Conservation (phyloP, 1,284 basidiomycete genomes). For the Paramarasmius palmivorus region DNA sequence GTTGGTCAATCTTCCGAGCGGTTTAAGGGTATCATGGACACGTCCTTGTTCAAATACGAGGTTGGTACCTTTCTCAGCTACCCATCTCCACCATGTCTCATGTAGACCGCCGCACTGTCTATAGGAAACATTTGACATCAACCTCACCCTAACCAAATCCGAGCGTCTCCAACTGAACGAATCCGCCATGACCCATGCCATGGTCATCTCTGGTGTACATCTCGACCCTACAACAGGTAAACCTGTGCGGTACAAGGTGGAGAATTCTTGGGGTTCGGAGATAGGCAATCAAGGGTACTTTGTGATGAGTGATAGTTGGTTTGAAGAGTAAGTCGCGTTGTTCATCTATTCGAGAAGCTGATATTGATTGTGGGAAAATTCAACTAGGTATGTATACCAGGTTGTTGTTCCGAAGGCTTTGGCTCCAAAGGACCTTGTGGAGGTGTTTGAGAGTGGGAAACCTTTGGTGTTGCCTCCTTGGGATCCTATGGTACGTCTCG, state of each 20-base stretch:
- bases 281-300: constrained; percentile 88
- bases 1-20: constrained; percentile 79
- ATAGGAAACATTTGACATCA: constrained; percentile 60
- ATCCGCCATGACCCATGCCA: constrained; percentile 89
- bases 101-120: too few relatives aligned
- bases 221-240: constrained; percentile 68
- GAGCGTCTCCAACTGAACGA: constrained; percentile 83
- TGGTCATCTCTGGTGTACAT: constrained; percentile 94
- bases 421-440: constrained; percentile 77
- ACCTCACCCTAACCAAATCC: constrained; percentile 74
- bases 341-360: constrained; percentile 8
- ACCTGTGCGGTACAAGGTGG: constrained; percentile 88
- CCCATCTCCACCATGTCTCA: constrained; percentile 7
- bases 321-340: constrained; percentile 70
- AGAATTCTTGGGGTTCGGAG: constrained; percentile 92
- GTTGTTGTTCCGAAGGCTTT: constrained; percentile 82
- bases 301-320: constrained; percentile 92
- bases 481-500: constrained; percentile 82
- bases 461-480: constrained; percentile 74
- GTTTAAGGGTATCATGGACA: constrained; percentile 82
- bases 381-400: constrained; percentile 77
- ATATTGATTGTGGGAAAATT: too few relatives aligned
- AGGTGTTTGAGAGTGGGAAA: constrained; percentile 74
- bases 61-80: constrained; percentile 32
- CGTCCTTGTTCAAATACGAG: constrained; percentile 80